These are phyloP conservation scores for Trichoderma sp. DNA, from an alignment of 2,329 filamentous ascomycete species.

Conservation along the genomic window DNA sequence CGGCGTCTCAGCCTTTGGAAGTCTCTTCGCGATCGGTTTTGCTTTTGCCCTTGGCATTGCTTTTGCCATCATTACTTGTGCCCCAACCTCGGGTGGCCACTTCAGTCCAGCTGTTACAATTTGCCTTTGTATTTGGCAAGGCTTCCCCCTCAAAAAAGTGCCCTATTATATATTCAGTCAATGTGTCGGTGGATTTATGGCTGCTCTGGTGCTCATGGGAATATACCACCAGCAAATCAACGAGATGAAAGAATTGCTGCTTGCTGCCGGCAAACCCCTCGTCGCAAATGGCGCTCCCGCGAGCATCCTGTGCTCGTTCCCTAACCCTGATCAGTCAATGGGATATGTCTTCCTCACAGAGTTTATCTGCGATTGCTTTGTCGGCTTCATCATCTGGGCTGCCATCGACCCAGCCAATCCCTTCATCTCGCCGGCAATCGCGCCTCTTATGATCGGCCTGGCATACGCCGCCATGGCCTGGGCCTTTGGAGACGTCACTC, in stretches of 20 bases:
- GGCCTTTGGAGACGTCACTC: slow-evolving; percentile 59
- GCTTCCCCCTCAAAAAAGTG: slow-evolving; percentile 62
- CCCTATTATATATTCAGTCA: slow-evolving; percentile 61
- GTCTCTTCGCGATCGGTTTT: slow-evolving; percentile 58
- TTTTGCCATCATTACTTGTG: slow-evolving; percentile 62
- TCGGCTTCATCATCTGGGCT: slow-evolving; percentile 62
- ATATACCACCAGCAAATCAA: slow-evolving; percentile 57
- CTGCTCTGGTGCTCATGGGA: slow-evolving; percentile 57
- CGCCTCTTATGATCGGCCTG: slow-evolving; percentile 59
- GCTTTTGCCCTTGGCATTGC: slow-evolving; percentile 61
- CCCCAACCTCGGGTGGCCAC: slow-evolving; percentile 57
- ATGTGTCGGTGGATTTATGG: slow-evolving; percentile 60
- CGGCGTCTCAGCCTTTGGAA: slow-evolving; percentile 44
- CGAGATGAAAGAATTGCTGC: slow-evolving; percentile 40
- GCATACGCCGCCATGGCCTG: slow-evolving; percentile 59
- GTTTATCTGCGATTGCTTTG: slow-evolving; percentile 62
- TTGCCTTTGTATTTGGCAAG: slow-evolving; percentile 55
- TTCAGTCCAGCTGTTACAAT: slow-evolving; percentile 58
- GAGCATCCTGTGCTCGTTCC: slow-evolving; percentile 59
- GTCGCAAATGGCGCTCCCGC: slow-evolving; percentile 53
- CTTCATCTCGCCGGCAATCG: slow-evolving; percentile 52
- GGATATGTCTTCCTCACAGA: slow-evolving; percentile 63
- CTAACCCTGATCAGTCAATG: slow-evolving; percentile 52
- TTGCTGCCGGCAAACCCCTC: slow-evolving; percentile 41
- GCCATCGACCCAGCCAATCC: slow-evolving; percentile 62